A percentile compares a stretch with the other conserved stretches of the same genome.
Conservation (phyloP, 768 basidiomycete genomes). For the Asterophora lycoperdoides region DNA sequence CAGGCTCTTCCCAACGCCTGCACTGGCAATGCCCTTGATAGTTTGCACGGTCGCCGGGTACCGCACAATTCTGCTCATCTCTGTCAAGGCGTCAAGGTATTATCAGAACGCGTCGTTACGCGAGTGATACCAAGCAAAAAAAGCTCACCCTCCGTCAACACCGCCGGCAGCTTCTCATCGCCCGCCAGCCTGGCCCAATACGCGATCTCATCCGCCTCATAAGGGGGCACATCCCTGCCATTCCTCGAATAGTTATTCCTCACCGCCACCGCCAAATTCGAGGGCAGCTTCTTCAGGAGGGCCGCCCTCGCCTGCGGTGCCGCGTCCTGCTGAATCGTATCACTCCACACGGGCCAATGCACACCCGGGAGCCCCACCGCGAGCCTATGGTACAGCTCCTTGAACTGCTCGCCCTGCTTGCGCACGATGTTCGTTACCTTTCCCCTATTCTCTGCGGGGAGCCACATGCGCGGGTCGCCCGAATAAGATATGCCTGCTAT, state of each 20-base stretch:
- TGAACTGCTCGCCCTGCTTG: conserved; percentile 78
- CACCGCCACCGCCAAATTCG: conserved; percentile 55
- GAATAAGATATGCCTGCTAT: conserved; percentile 84
- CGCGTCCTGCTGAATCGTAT: conserved; percentile 70
- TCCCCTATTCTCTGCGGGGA: conserved; percentile 90
- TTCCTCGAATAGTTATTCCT: conserved; percentile 44
- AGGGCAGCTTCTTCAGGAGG: conserved; percentile 77
- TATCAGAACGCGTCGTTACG: not conserved
- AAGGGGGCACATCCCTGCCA: conserved; percentile 21
- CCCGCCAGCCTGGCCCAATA: conserved; percentile 74
- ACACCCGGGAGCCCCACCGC: conserved; percentile 79
- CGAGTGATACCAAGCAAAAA: not conserved
- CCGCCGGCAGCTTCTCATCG: conserved; percentile 49
- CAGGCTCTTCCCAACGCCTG: conserved; percentile 74
- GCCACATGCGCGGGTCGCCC: conserved; percentile 91
- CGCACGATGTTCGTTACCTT: conserved; percentile 94
- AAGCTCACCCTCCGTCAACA: conserved; percentile 51
- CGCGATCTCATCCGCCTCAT: conserved; percentile 65
- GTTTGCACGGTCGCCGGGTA: conserved; percentile 82
- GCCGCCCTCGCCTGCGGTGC: conserved; percentile 62
- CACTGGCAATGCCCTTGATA: conserved; percentile 80
- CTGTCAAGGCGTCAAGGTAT: conserved; percentile 31
- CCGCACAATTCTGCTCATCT: conserved; percentile 74
- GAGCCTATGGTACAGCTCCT: conserved; percentile 78
- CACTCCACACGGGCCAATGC: conserved; percentile 54